Percentiles rank a stretch among this genome's conserved stretches.
Evolutionary conservation across 352 stramenopile species (phyloP).

Genomic region (Phytophthora crassamura): DNA sequence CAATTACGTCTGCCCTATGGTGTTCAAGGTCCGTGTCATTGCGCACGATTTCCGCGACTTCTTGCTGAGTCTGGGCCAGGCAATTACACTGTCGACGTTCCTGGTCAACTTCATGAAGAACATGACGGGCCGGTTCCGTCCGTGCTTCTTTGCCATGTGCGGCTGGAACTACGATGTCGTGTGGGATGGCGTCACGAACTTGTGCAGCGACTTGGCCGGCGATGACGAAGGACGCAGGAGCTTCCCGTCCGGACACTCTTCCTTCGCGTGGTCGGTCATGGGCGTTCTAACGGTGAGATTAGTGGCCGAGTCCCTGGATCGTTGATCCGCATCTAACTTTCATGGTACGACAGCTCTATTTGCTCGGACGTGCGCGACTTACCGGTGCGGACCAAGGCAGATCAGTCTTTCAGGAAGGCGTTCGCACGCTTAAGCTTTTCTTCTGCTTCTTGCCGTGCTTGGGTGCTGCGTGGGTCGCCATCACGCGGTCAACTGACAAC

Average conservation of each 20-base stretch:
- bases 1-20: constrained; percentile 61
- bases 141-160: constrained; percentile 83
- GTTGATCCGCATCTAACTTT: constrained; percentile 6
- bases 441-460: constrained; percentile 68
- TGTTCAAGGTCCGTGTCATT: constrained; percentile 57
- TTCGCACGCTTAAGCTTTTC: constrained; percentile 72
- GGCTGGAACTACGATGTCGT: constrained; percentile 67
- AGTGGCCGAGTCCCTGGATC: background rate
- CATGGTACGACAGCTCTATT: constrained; percentile 54
- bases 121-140: constrained; percentile 70
- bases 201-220: constrained; percentile 52
- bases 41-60: constrained; percentile 77
- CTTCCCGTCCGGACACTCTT: constrained; percentile 79
- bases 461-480: constrained; percentile 65
- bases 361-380: constrained; percentile 68
- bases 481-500: constrained; percentile 81
- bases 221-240: constrained; percentile 75
- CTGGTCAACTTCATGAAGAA: constrained; percentile 80
- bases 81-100: constrained; percentile 56
- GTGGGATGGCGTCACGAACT: constrained; percentile 71
- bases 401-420: constrained; percentile 49
- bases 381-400: constrained; percentile 51
- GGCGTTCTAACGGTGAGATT: constrained; percentile 66
- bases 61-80: constrained; percentile 62
- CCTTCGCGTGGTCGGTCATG: constrained; percentile 72